Conservation (phyloP, 2,329 filamentous ascomycete genomes). For the Diplodia seriata region DNA sequence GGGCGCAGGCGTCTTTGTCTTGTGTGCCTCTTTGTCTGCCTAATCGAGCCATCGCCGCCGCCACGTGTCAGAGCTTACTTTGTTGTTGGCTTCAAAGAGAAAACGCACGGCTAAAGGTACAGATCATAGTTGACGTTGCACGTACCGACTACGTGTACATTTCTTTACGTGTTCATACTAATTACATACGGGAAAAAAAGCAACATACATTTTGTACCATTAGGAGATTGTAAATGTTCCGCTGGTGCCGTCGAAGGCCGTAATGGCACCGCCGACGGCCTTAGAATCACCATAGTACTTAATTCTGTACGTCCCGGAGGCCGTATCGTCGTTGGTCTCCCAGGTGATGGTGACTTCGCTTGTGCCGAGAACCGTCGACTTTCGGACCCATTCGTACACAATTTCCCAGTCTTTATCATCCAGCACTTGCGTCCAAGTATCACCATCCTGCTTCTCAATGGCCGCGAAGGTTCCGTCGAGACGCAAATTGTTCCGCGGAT, state of each 20-base stretch:
- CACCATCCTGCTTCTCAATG: slow-evolving; percentile 67
- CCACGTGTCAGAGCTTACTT: background rate
- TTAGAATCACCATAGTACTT: slow-evolving; percentile 88
- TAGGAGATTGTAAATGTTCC: slow-evolving; percentile 17
- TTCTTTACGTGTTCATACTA: background rate
- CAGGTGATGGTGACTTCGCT: slow-evolving; percentile 82
- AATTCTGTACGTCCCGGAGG: slow-evolving; percentile 74
- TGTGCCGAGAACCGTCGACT: slow-evolving; percentile 70
- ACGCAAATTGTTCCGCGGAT: slow-evolving; percentile 85
- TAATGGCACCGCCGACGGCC: slow-evolving; percentile 66
- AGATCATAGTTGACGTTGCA: background rate
- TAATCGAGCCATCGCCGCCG: background rate
- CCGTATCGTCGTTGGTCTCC: slow-evolving; percentile 67
- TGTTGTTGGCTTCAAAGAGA: background rate
- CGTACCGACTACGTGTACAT: background rate
- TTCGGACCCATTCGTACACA: slow-evolving; percentile 79
- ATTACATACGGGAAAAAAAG: background rate
- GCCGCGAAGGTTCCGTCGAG: slow-evolving; percentile 79
- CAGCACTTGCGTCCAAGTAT: slow-evolving; percentile 69
- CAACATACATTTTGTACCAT: background rate
- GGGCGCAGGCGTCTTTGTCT: background rate
- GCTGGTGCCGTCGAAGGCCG: slow-evolving; percentile 71
- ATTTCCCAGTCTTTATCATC: slow-evolving; percentile 85
- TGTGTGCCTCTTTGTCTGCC: slow-evolving; percentile 13
- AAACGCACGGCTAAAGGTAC: background rate